Conservation (phyloP, 805 yeast genomes). For the Metschnikowia drakensbergensis region DNA sequence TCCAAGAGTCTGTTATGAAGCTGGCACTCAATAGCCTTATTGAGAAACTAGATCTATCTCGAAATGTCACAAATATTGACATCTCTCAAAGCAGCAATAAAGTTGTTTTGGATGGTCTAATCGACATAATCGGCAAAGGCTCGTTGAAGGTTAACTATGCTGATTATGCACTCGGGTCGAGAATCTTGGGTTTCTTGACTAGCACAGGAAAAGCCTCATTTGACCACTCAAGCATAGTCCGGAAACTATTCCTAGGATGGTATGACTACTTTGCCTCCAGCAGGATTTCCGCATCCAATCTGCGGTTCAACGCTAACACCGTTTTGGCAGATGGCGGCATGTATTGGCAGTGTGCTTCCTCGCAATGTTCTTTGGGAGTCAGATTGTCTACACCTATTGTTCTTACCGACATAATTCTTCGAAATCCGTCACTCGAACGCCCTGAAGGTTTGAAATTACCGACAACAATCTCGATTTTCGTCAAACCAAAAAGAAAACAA, state of each 20-base stretch:
- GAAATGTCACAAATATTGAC: constrained; percentile 7
- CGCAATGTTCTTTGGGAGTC: constrained; percentile 33
- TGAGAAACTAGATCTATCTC: constrained; percentile 21
- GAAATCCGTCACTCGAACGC: constrained; percentile 10
- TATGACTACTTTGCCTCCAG: constrained; percentile 29
- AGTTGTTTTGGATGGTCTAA: constrained; percentile 26
- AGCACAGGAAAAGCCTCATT: constrained; percentile 15
- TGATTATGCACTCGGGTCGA: constrained; percentile 34
- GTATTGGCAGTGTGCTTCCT: constrained; percentile 32
- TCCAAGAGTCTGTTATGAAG: constrained; percentile 23
- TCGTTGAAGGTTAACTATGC: constrained; percentile 38
- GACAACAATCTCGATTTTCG: constrained; percentile 22
- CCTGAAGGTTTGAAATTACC: constrained; percentile 16
- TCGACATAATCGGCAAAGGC: constrained; percentile 32
- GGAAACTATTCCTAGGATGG: constrained; percentile 39
- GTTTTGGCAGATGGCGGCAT: constrained; percentile 31
- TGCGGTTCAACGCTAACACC: constrained; percentile 39
- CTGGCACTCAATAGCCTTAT: constrained; percentile 24
- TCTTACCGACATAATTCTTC: constrained; percentile 33
- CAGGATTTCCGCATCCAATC: constrained; percentile 22
- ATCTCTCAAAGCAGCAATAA: constrained; percentile 18
- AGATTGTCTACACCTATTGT: constrained; percentile 30
- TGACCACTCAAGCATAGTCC: constrained; percentile 17
- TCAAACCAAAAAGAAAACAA: constrained; percentile 26
- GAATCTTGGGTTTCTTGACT: constrained; percentile 41